These are phyloP conservation scores for Trichoderma sp. DNA, from an alignment of 2,329 filamentous ascomycete genomes.

Conservation along the genomic window DNA sequence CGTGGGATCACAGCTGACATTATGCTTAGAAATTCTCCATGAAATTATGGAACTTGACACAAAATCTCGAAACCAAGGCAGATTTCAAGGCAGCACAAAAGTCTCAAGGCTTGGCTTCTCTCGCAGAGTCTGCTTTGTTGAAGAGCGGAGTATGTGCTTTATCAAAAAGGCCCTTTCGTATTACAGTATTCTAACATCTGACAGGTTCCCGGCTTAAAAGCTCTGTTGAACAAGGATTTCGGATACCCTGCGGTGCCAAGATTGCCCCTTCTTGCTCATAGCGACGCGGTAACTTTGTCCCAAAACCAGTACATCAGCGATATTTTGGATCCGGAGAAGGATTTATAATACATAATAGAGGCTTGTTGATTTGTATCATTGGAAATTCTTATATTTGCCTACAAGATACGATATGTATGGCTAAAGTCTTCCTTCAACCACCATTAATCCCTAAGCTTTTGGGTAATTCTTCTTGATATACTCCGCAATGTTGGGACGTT, in stretches of 20 bases:
- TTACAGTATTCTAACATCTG: not conserved
- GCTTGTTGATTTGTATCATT: not conserved
- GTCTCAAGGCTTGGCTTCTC: not conserved
- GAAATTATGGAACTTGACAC: not conserved
- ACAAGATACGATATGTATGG: not conserved
- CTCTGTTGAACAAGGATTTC: not conserved
- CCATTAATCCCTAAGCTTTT: not conserved
- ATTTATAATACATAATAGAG: not conserved
- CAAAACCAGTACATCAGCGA: not conserved
- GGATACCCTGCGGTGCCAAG: not conserved
- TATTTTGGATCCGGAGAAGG: not conserved
- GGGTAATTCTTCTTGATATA: conserved; percentile 8
- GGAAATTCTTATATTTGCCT: not conserved
- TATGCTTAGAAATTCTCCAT: not conserved
- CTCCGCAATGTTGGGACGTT: conserved; percentile 14
- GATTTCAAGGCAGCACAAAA: not conserved
- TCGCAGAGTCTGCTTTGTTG: not conserved
- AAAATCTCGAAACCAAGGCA: not conserved
- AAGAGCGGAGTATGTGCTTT: not conserved
- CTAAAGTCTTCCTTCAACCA: not conserved
- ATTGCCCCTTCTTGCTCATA: not conserved
- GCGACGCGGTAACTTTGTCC: not conserved
- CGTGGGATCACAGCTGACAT: not conserved
- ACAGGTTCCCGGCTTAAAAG: not conserved
- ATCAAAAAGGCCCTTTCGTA: too few species aligned